A percentile compares a stretch with the other conserved stretches of the same genome.
These are phyloP conservation scores for Coemansia sp. DNA, from an alignment of 192 early-diverging fungal genomes.

Conservation along the genomic window DNA sequence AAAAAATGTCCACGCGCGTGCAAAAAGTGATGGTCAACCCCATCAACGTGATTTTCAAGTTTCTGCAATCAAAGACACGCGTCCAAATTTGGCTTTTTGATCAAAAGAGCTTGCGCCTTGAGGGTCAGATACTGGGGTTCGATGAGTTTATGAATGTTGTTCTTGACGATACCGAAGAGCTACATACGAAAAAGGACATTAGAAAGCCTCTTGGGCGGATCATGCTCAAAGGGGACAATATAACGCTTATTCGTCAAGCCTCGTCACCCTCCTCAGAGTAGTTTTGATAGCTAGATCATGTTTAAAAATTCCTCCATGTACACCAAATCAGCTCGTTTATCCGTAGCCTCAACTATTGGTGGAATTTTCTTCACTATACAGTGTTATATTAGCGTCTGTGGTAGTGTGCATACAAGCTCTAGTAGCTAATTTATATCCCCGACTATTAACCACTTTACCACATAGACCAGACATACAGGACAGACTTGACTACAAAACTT, in stretches of 20 bases:
- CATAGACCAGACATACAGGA: too few relatives aligned
- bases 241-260: constrained; percentile 75
- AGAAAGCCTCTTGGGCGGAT: constrained; percentile 79
- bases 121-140: constrained; percentile 94
- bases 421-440: neutral
- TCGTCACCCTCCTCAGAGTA: neutral
- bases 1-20: constrained; percentile 53
- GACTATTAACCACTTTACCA: too few relatives aligned
- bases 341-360: too few relatives aligned
- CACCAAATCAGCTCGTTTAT: too few relatives aligned
- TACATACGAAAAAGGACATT: constrained; percentile 76
- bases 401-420: too few relatives aligned
- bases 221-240: constrained; percentile 96
- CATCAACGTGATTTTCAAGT: constrained; percentile 93
- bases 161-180: constrained; percentile 85
- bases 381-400: too few relatives aligned
- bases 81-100: constrained; percentile 97
- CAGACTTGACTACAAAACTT: too few relatives aligned
- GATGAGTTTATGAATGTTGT: constrained; percentile 99
- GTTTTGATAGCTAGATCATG: neutral
- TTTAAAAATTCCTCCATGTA: too few relatives aligned
- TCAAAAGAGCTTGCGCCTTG: constrained; percentile 80
- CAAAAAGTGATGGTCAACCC: constrained; percentile 58
- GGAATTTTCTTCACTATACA: too few relatives aligned
- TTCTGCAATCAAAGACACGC: constrained; percentile 87